Evolutionary conservation across 169 alveolate genomes (phyloP).

Genomic region (Cryptosporidium muris): DNA sequence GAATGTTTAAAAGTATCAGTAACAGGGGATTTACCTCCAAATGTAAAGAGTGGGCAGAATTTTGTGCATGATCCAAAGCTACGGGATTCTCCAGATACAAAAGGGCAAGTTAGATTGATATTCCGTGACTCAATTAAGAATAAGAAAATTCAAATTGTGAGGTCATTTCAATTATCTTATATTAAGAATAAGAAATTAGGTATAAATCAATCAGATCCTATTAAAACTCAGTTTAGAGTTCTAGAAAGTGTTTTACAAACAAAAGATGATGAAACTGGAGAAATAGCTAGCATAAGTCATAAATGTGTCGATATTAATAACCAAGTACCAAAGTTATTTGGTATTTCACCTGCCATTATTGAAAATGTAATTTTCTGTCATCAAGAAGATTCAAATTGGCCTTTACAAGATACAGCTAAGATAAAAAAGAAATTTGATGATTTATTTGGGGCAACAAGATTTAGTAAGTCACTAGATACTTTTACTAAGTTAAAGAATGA

Average conservation of each 20-base stretch:
- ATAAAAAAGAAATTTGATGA: conserved; percentile 96
- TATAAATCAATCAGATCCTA: conserved; percentile 54
- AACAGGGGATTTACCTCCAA: conserved; percentile 97
- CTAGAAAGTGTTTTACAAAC: conserved; percentile 74
- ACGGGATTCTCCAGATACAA: conserved; percentile 84
- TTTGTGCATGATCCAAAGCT: conserved; percentile 92
- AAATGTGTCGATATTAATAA: conserved; percentile 89
- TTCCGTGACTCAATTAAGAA: conserved; percentile 77
- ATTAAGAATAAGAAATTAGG: conserved; percentile 73
- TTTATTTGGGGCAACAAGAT: conserved; percentile 92
- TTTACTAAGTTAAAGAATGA: conserved; percentile 39
- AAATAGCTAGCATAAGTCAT: conserved; percentile 76
- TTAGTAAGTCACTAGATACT: conserved; percentile 80
- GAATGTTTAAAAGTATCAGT: conserved; percentile 94
- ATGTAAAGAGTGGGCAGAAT: conserved; percentile 92
- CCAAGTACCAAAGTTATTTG: conserved; percentile 93
- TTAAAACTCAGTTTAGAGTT: conserved; percentile 78
- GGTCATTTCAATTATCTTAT: conserved; percentile 83
- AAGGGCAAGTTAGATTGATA: conserved; percentile 87
- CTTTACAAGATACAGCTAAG: conserved; percentile 90
- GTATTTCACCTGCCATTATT: conserved; percentile 90
- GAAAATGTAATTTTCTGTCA: conserved; percentile 97
- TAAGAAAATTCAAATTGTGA: conserved; percentile 79
- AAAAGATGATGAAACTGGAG: conserved; percentile 73
- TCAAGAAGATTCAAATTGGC: conserved; percentile 98